Evolutionary conservation across 352 stramenopile species (phyloP).

Genomic region (Blastocystis sp.): DNA sequence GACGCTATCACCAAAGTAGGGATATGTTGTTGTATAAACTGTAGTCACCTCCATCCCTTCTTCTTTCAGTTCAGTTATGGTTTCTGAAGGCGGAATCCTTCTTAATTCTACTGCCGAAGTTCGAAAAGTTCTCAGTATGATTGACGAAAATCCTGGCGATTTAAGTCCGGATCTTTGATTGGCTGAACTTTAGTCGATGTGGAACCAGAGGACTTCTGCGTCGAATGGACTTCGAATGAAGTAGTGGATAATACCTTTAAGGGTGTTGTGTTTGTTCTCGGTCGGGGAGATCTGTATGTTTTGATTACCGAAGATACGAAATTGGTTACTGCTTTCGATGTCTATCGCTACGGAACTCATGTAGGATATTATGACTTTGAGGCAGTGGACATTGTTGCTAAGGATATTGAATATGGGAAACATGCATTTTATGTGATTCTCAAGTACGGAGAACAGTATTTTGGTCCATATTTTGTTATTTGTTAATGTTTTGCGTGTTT

Average conservation of each 20-base stretch:
- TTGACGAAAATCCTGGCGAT: neutral
- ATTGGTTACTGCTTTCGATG: neutral
- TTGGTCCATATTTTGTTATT: neutral
- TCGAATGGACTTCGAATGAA: neutral
- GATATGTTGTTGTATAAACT: neutral
- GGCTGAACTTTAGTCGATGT: no score
- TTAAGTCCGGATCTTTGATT: neutral
- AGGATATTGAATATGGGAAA: neutral
- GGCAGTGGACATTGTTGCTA: neutral
- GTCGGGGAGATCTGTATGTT: slow-evolving; percentile 1
- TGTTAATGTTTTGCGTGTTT: neutral
- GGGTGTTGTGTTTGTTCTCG: neutral
- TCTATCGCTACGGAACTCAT: neutral
- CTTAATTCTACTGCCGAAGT: neutral
- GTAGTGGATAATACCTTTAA: neutral
- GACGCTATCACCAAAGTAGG: neutral
- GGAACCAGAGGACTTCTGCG: no score
- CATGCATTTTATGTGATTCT: neutral
- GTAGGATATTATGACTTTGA: neutral
- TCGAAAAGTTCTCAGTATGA: neutral
- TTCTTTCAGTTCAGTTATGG: neutral
- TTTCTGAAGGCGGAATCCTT: neutral
- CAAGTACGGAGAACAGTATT: neutral
- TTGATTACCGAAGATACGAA: neutral
- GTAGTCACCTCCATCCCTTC: neutral